These are phyloP conservation scores for Xylaria palmicola DNA, from an alignment of 495 filamentous ascomycete species.

Conservation along the genomic window DNA sequence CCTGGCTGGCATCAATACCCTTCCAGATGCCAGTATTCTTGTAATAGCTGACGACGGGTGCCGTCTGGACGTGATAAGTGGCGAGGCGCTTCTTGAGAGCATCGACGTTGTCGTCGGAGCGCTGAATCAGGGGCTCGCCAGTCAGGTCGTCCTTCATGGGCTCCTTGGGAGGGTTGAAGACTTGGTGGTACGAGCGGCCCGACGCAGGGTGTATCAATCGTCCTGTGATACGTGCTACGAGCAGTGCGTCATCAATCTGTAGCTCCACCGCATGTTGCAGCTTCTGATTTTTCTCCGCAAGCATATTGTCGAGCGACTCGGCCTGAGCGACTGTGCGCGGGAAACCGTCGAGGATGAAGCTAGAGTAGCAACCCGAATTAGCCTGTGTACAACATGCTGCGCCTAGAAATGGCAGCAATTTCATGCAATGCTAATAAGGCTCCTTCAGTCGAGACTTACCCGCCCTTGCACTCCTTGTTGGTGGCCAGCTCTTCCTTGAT, in stretches of 20 bases:
- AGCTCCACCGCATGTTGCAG: conserved; percentile 94
- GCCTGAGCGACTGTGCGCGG: conserved; percentile 94
- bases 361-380: conserved; percentile 35
- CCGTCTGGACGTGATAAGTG: conserved; percentile 93
- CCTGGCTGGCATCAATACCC: conserved; percentile 93
- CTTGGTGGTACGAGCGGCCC: conserved; percentile 93
- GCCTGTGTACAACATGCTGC: not conserved
- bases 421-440: not conserved
- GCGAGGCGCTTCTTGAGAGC: conserved; percentile 90
- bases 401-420: not conserved
- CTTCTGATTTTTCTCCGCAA: conserved; percentile 65
- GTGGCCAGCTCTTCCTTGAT: conserved; percentile 94
- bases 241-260: conserved; percentile 89
- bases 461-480: conserved; percentile 94
- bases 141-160: conserved; percentile 95
- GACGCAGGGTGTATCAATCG: conserved; percentile 94
- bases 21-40: conserved; percentile 96
- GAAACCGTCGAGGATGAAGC: conserved; percentile 99
- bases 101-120: conserved; percentile 96
- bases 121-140: conserved; percentile 94
- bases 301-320: conserved; percentile 91
- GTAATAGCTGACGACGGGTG: conserved; percentile 93
- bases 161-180: conserved; percentile 97
- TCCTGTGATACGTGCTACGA: conserved; percentile 95
- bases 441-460: conserved; percentile 57